Percentiles rank a stretch among this genome's conserved stretches.
phyloP scores from a whole-genome alignment of 2,329 filamentous ascomycete genomes.

The Zelopaecilomyces penicillatus region DNA sequence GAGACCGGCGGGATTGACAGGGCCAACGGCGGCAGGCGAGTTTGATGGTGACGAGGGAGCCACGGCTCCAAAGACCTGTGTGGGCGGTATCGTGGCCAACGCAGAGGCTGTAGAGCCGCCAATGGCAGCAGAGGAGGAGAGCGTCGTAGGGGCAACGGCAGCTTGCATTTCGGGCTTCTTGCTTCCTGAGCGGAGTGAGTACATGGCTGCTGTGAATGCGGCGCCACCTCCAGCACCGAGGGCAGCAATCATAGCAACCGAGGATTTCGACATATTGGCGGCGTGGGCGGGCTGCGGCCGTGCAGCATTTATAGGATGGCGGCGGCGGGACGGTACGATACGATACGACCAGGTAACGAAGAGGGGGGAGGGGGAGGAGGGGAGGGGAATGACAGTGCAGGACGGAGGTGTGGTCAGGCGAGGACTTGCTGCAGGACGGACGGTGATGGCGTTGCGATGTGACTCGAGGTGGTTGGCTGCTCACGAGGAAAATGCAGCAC shows the following conservation, averaged over 20 bases:
- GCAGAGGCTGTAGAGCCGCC: conserved; percentile 21
- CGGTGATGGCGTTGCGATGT: no score
- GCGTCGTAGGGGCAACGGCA: conserved; percentile 22
- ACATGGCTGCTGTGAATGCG: conserved; percentile 62
- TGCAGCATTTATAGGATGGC: not conserved
- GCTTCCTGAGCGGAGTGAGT: conserved; percentile 43
- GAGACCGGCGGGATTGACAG: conserved; percentile 66
- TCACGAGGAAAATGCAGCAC: no score
- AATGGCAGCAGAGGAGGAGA: conserved; percentile 16
- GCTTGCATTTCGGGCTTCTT: conserved; percentile 33
- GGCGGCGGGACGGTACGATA: no score
- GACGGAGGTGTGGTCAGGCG: no score
- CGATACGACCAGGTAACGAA: no score
- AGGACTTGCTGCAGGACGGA: no score
- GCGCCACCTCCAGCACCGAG: conserved; percentile 70
- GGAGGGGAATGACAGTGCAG: no score
- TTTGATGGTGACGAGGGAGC: conserved; percentile 22
- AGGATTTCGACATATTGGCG: conserved; percentile 66
- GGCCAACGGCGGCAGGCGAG: conserved; percentile 26
- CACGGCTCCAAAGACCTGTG: conserved; percentile 39
- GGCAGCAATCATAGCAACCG: conserved; percentile 65
- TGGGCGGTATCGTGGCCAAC: conserved; percentile 40
- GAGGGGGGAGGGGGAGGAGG: no score
- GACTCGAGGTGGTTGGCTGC: no score
- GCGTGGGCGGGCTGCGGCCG: conserved; percentile 6